Conservation (phyloP, 805 yeast species). For the Metschnikowia kunwiensis region DNA sequence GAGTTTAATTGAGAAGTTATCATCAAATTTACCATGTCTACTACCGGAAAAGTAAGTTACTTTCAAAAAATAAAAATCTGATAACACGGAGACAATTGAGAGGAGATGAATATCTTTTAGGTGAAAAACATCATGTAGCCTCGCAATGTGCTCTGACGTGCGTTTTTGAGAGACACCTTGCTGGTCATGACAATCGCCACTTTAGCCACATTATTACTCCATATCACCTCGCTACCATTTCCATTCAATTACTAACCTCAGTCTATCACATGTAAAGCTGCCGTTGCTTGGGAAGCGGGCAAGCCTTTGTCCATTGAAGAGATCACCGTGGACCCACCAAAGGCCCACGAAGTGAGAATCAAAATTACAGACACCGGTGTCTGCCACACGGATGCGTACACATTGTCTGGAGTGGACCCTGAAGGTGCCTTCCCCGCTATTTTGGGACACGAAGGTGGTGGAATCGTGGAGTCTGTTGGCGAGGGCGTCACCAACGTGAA, state of each 20-base stretch:
- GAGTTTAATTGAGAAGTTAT: not conserved
- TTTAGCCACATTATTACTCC: too few relatives aligned
- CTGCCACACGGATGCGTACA: constrained; percentile 98
- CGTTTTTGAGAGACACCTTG: constrained; percentile 9
- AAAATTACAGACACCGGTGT: constrained; percentile 87
- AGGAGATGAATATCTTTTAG: too few relatives aligned
- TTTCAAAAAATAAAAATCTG: not conserved
- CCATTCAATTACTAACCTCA: constrained; percentile 19
- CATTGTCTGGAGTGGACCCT: constrained; percentile 90
- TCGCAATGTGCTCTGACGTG: too few relatives aligned
- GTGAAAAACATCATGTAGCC: too few relatives aligned
- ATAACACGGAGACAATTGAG: too few relatives aligned
- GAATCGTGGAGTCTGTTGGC: constrained; percentile 92
- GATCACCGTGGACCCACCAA: constrained; percentile 89
- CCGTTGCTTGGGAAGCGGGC: constrained; percentile 96
- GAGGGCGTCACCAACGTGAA: constrained; percentile 89
- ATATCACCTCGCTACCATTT: too few relatives aligned
- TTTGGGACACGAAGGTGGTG: constrained; percentile 98
- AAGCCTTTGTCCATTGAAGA: constrained; percentile 80
- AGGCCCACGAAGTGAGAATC: constrained; percentile 95
- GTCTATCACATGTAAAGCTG: constrained; percentile 87
- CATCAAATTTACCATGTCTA: constrained; percentile 14
- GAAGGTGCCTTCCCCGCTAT: constrained; percentile 94
- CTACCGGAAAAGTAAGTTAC: constrained; percentile 28
- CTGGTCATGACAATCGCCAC: constrained; percentile 9